Evolutionary conservation across 1,284 basidiomycete species (phyloP), one percentile per base, ranked within the genome.

Genomic region (Clitocybe nebularis): DNA sequence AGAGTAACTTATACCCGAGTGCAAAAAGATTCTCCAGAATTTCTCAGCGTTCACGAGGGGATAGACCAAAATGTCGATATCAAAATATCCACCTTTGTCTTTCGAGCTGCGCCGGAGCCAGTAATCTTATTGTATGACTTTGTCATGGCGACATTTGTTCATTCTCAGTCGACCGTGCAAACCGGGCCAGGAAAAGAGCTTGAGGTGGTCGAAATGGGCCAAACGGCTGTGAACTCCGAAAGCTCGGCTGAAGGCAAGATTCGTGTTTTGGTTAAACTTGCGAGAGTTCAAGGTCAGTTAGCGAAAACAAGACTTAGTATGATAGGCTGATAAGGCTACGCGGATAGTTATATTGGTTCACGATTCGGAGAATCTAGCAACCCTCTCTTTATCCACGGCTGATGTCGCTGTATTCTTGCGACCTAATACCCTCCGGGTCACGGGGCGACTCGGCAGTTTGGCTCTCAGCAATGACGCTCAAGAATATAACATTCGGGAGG

Each of bases 61-160:
- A 84, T 95, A 41, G 89, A 97, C 57, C 90, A 97, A 64, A 89
- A 71, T 45, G 81, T 99, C 45, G 86, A 94, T 56, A 80, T 94
- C 46, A 84, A 85, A 54, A 74, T 99, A 33, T 96, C 95, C 3
- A 98, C 96, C 0, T 87, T 99, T 65, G 79, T 94, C 49, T 84
- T 99, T 63, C 82, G 85, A 47, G 83, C 91, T 1, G 89, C 89
- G 3, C 93, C 96, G 1, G 92, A 93, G 58, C 94, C 95, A 13
- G 86, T 99, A 35, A 71, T 99, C 29, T 77, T 85, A 1, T 68
- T 99, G 7, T 99, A 98, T 64, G 93, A 99, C 66, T 98, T 97
- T 69, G 84, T 99, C 64, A 96, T 99, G 88, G 89, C 90, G 4
- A 96, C 94, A 0, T 97, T 97, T 62, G 88, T 92, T 10, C n/a